Evolutionary conservation across 306 rosid genomes (phyloP), one percentile per base, ranked within the genome.

Genomic region (Fagus crenata): DNA sequence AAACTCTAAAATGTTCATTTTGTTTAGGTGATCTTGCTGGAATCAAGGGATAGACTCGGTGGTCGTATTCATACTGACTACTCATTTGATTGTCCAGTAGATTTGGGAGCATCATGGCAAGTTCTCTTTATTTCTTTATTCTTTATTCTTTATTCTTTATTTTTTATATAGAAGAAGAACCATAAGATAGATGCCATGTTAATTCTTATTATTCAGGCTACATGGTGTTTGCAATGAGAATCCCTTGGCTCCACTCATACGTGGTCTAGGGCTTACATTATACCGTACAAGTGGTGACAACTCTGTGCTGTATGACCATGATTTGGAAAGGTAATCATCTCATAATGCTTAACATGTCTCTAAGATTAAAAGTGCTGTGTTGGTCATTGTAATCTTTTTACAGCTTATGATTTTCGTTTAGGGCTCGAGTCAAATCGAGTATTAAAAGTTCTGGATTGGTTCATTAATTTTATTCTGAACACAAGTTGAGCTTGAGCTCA

Each of bases 21-120:
- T 74, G 39, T 22, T 72, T 81, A 90, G 96, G 96, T 93, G 77
- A 72, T 85, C 55, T 77, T 93, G 71, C 80, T 93, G 71, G 98
- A 93, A 78, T 93, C 98, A 72, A 89, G 93, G 17, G 90, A 87
- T 72, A 83, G 96, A 72, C 85, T 93, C 65, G 96, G 98, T 72
- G 98, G 98, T 67, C 95, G 98, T 41, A 84, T 93, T 83, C 95
- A 88, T 75, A 93, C 95, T 2, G 93, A 93, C 79, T 71, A 85
- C 79, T 89, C 98, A 64, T 89, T 93, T 80, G 95, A 93, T 70
- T 88, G 92, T 85, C 96, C 96, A 5, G 93, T 93, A 69, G 98
- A 93, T 82, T 81, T 93, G 91, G 98, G 98, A 72, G 96, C 98
- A 75, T 93, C 98, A 65, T 93, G 98, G 98, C 85, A 81, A 78